Conservation (phyloP, 2,329 filamentous ascomycete species). For the Penicillium sp. region DNA sequence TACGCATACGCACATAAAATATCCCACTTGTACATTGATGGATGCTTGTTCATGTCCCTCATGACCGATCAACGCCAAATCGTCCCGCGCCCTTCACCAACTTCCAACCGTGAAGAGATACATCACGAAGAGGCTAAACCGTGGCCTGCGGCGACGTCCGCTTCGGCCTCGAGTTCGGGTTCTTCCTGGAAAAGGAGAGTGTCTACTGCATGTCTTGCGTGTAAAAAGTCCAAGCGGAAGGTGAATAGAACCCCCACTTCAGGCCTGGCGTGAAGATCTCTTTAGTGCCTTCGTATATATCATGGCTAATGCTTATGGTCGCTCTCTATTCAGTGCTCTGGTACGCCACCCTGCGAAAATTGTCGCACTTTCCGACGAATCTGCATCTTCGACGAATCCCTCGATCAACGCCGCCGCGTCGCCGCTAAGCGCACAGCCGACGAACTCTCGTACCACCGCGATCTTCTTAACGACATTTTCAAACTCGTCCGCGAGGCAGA, state of each 20-base stretch:
- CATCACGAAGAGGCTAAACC: slow-evolving; percentile 14
- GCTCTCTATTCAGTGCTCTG: slow-evolving; percentile 36
- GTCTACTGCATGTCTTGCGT: slow-evolving; percentile 45
- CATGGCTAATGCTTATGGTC: background rate
- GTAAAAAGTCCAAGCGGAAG: slow-evolving; percentile 48
- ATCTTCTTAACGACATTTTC: slow-evolving; percentile 44
- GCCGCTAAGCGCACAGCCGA: slow-evolving; percentile 46
- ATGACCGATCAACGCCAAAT: slow-evolving; percentile 34
- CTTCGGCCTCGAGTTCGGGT: slow-evolving; percentile 1
- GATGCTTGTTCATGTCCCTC: background rate
- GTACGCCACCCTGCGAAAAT: slow-evolving; percentile 43
- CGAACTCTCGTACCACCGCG: slow-evolving; percentile 45
- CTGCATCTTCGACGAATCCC: slow-evolving; percentile 63
- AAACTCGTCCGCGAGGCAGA: slow-evolving; percentile 40
- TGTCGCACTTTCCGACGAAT: slow-evolving; percentile 41
- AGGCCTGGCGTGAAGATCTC: background rate
- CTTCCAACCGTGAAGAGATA: slow-evolving; percentile 18
- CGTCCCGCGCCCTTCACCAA: slow-evolving; percentile 31
- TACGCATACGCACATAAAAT: background rate
- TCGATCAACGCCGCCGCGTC: slow-evolving; percentile 55
- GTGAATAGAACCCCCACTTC: slow-evolving; percentile 17
- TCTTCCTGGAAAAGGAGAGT: slow-evolving; percentile 41
- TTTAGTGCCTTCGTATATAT: too few relatives aligned
- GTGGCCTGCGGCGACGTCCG: background rate
- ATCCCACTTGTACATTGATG: background rate